phyloP scores from a whole-genome alignment of 495 filamentous ascomycete genomes.

The Penicillium argentinense region DNA sequence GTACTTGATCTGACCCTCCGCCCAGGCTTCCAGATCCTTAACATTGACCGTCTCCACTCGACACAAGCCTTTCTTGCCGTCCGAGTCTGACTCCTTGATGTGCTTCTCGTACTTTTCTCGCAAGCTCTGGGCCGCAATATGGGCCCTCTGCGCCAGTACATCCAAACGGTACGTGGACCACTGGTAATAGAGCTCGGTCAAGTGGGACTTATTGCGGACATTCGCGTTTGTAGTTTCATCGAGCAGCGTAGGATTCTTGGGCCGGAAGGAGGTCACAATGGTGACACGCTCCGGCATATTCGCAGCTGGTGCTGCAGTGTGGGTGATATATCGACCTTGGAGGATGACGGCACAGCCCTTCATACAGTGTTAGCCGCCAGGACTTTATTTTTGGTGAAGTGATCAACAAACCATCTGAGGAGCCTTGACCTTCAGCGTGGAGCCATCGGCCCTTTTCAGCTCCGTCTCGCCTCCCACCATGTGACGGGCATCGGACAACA shows the following conservation, averaged over 20 bases:
- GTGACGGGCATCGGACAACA: background rate
- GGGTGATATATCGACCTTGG: slow-evolving; percentile 71
- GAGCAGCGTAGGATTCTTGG: slow-evolving; percentile 50
- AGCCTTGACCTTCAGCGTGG: slow-evolving; percentile 5
- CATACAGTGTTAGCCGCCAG: no score
- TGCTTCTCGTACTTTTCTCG: background rate
- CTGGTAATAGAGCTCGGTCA: slow-evolving; percentile 66
- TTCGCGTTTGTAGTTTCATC: slow-evolving; percentile 66
- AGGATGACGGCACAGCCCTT: slow-evolving; percentile 70
- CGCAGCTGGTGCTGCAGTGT: slow-evolving; percentile 63
- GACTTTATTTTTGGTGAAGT: no score
- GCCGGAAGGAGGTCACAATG: slow-evolving; percentile 71
- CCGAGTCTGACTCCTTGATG: background rate
- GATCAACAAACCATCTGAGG: slow-evolving; percentile 2
- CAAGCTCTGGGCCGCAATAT: background rate
- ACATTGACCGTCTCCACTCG: slow-evolving; percentile 1
- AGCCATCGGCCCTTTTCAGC: slow-evolving; percentile 2
- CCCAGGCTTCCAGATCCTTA: background rate
- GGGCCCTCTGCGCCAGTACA: slow-evolving; percentile 57
- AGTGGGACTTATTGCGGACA: slow-evolving; percentile 60
- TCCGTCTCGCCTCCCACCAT: slow-evolving; percentile 2
- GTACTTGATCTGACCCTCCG: slow-evolving; percentile 3
- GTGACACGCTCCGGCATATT: slow-evolving; percentile 67
- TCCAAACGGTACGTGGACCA: slow-evolving; percentile 69
- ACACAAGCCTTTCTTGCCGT: slow-evolving; percentile 3